Conservation (phyloP, 1,284 basidiomycete species). For the Taiwanofungus camphoratus region DNA sequence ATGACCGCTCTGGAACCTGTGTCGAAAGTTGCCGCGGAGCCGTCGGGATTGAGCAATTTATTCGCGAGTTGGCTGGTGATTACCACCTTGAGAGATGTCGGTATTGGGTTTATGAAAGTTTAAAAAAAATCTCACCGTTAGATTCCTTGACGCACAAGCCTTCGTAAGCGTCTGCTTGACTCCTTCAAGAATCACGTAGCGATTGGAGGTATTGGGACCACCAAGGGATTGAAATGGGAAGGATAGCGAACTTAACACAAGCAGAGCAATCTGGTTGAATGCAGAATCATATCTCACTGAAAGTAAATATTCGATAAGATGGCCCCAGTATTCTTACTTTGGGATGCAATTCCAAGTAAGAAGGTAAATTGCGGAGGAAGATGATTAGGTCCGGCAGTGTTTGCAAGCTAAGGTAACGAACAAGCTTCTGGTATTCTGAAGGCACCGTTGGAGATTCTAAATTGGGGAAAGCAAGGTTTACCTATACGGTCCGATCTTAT, state of each 20-base stretch:
- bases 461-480: conserved; percentile 7
- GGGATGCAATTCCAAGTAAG: conserved; percentile 38
- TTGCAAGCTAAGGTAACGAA: conserved; percentile 41
- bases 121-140: conserved; percentile 40
- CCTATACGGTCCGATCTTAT: conserved; percentile 5
- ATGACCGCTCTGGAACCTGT: conserved; percentile 55
- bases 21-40: conserved; percentile 56
- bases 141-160: conserved; percentile 39
- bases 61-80: conserved; percentile 65
- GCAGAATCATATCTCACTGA: conserved; percentile 6
- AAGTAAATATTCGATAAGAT: not conserved
- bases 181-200: conserved; percentile 39
- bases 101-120: conserved; percentile 7
- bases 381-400: conserved; percentile 51
- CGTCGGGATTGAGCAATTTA: conserved; percentile 57
- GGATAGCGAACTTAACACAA: conserved; percentile 62
- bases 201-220: conserved; percentile 32
- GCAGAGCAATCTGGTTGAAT: conserved; percentile 42
- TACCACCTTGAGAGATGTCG: conserved; percentile 40
- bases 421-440: conserved; percentile 27
- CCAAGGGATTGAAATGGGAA: conserved; percentile 53
- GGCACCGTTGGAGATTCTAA: conserved; percentile 22
- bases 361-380: conserved; percentile 50
- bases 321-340: conserved; percentile 32
- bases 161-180: conserved; percentile 49